These are phyloP conservation scores for Nelumbo lutea DNA, from an alignment of 164 flowering plant species.

Conservation along the genomic window DNA sequence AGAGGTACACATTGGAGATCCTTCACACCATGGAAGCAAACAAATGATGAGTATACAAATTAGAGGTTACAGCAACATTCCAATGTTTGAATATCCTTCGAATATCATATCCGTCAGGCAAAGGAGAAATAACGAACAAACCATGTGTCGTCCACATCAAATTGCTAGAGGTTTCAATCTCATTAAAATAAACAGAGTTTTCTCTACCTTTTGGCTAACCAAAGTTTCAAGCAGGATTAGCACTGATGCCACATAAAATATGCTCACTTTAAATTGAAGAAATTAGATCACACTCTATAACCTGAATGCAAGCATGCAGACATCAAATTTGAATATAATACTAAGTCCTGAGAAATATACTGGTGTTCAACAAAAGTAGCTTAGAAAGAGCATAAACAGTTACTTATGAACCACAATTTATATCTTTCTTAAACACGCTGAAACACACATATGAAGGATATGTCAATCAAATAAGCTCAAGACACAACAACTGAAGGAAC, in stretches of 20 bases:
- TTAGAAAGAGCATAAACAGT: too few species aligned
- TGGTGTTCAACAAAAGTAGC: too few species aligned
- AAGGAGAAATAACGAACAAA: slow-evolving; percentile 74
- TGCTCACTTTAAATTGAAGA: not conserved
- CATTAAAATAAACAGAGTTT: slow-evolving; percentile 39
- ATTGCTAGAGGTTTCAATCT: slow-evolving; percentile 65
- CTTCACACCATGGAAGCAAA: not conserved
- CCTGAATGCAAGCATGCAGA: slow-evolving; percentile 1
- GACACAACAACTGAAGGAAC: not conserved
- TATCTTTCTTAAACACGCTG: too few species aligned
- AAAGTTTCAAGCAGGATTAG: not conserved
- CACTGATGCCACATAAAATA: not conserved
- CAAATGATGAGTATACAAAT: not conserved
- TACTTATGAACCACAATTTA: too few species aligned
- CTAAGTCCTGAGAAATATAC: too few species aligned
- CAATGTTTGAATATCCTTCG: not conserved
- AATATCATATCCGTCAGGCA: not conserved
- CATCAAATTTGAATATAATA: not conserved
- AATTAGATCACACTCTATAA: not conserved
- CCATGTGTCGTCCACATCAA: slow-evolving; percentile 84
- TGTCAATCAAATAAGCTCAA: too few species aligned
- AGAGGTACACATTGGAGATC: not conserved
- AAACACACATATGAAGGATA: too few species aligned
- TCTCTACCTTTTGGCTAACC: slow-evolving; percentile 70
- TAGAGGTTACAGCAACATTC: not conserved